These are phyloP conservation scores for Tuber calosporum DNA, from an alignment of 495 filamentous ascomycete genomes.

Conservation along the genomic window DNA sequence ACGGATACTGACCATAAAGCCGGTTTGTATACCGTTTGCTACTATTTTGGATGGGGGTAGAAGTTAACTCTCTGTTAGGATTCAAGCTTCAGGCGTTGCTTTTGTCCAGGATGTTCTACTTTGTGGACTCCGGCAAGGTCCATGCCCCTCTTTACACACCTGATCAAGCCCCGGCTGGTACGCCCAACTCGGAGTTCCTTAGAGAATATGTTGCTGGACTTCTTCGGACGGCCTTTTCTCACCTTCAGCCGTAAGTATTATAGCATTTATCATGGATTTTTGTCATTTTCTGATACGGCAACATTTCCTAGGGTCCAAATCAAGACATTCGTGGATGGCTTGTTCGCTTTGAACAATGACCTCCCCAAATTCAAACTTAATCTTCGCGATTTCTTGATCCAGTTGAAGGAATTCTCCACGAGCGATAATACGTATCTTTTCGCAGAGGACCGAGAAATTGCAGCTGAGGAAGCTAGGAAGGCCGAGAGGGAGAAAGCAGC, in stretches of 20 bases:
- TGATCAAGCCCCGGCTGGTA: slow-evolving; percentile 74
- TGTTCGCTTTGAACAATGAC: slow-evolving; percentile 75
- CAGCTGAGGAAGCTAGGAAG: slow-evolving; percentile 64
- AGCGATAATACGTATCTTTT: slow-evolving; percentile 91
- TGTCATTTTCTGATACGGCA: slow-evolving; percentile 41
- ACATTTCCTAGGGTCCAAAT: slow-evolving; percentile 58
- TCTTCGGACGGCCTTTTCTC: slow-evolving; percentile 86
- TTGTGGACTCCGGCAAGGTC: slow-evolving; percentile 74
- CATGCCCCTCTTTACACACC: slow-evolving; percentile 78
- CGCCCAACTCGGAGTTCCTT: slow-evolving; percentile 80
- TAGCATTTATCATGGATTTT: slow-evolving; percentile 43
- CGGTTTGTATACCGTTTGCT: slow-evolving; percentile 50
- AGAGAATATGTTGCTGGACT: slow-evolving; percentile 74
- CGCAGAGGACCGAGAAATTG: slow-evolving; percentile 85
- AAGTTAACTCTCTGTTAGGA: slow-evolving; percentile 46
- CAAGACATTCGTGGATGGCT: slow-evolving; percentile 71
- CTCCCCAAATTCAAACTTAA: slow-evolving; percentile 86
- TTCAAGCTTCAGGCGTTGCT: slow-evolving; percentile 96
- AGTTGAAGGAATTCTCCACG: slow-evolving; percentile 85
- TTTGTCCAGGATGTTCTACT: slow-evolving; percentile 91
- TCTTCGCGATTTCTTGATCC: slow-evolving; percentile 93
- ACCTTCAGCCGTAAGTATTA: slow-evolving; percentile 72
- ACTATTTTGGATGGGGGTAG: not conserved
- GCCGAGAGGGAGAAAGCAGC: slow-evolving; percentile 81
- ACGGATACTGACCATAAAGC: slow-evolving; percentile 98